These are phyloP conservation scores for Micractinium sp. DNA, from an alignment of 139 green algal species.

Conservation along the genomic window DNA sequence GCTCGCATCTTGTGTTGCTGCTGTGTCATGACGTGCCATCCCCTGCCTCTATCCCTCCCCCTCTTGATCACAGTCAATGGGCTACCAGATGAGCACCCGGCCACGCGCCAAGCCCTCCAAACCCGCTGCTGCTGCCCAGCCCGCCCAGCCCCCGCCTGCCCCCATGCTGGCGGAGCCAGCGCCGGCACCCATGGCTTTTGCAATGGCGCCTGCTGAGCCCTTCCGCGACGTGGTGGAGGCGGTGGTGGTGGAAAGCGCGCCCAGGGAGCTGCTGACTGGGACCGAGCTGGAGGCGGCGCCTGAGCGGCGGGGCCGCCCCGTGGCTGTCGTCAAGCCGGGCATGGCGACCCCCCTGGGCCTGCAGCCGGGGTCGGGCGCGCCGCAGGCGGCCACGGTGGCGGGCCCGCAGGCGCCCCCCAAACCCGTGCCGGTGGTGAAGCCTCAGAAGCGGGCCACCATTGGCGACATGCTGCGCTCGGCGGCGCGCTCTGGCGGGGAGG, in stretches of 20 bases:
- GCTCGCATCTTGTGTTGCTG: not conserved
- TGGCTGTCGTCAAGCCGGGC: conserved; percentile 25
- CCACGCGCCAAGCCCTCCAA: not conserved
- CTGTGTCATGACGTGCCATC: not conserved
- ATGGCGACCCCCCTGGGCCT: not conserved
- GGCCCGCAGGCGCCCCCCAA: not conserved
- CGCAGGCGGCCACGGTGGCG: not conserved
- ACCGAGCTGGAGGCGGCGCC: conserved; percentile 35
- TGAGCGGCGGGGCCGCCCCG: conserved; percentile 4
- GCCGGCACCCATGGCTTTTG: too few species aligned
- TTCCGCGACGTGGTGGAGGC: conserved; percentile 20
- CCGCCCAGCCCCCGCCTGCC: not conserved
- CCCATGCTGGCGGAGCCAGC: too few species aligned
- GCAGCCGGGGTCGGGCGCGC: not conserved
- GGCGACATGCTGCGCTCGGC: conserved; percentile 19
- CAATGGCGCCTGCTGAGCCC: not conserved
- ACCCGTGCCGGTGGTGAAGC: conserved; percentile 45
- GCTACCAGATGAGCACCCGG: conserved; percentile 14
- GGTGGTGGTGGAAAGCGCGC: not conserved
- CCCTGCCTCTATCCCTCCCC: not conserved
- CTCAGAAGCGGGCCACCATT: conserved; percentile 26
- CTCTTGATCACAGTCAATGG: not conserved
- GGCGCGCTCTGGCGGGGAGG: not conserved
- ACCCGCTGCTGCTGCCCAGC: not conserved
- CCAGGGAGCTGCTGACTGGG: conserved; percentile 20